Base-by-base conservation (phyloP, 768 basidiomycete genomes). In the Fistulinella prunicolor region DNA sequence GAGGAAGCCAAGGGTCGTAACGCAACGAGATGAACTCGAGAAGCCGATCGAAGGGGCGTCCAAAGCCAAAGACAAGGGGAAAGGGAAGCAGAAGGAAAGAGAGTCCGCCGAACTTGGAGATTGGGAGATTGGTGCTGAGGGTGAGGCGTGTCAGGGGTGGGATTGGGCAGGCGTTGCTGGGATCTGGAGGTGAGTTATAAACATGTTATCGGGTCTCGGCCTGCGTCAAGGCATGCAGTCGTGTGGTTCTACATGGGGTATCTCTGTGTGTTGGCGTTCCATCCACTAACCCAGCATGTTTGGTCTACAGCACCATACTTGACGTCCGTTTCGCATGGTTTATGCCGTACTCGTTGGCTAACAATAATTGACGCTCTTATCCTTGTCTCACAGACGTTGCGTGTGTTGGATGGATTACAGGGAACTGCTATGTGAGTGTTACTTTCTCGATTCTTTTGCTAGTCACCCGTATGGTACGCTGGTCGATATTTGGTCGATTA, bases 361-460 rank as follows among this genome's bases (percentile, higher is more conserved):
- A 32, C 30, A 32, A 8, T n/a, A 28, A 44, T 57, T 57, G 26
- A 60, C 46, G 12, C 17, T 22, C 4, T 16, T 34, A 28, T 4
- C 29, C 21, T 38, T 34, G 39, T 14, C 13, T 28, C 28, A 13
- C 52, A 81, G 80, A 49, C 77, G 80, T 12, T 74, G 75, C 41
- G 72, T 82, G 6, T 82, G 76, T 49, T 82, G 80, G 79, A 66
- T 82, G 62, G 79, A 80, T 53, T 82, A 82, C 55, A 70, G 71
- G 32, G 78, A 81, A 47, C 53, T 82, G 3, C 58, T 82, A 8
- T 57, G 80, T 80, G 54, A 60, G 79, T 68, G 4, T 7, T 19
- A n/a, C 23, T 35, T 40, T 21, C 5, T 29, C 12, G 12, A 50
- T 29, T 28, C 14, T 51, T 50, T 16, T n/a, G 20, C 4, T 30